Percentiles rank a stretch among this genome's conserved stretches.
Evolutionary conservation across 257 asterid species (phyloP).

Genomic region (Paulownia fortunei): DNA sequence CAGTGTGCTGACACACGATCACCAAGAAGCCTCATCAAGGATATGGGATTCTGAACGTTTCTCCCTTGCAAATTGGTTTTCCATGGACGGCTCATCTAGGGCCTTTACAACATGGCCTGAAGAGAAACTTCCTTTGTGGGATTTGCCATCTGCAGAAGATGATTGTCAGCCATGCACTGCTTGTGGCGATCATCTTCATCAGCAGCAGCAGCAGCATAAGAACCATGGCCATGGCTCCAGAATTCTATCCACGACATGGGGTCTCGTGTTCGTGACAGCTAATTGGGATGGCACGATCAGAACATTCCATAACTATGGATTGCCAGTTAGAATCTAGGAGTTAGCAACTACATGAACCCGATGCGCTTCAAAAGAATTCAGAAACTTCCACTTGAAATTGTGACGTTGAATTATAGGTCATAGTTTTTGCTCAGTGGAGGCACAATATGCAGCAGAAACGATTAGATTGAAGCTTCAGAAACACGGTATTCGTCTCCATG

Average conservation of each 20-base stretch:
- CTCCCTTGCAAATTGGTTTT: conserved; percentile 73
- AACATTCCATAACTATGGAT: conserved; percentile 83
- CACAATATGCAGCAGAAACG: not conserved
- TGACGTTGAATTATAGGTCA: not conserved
- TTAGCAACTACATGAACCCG: not conserved
- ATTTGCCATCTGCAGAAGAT: conserved; percentile 28
- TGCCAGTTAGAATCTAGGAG: conserved; percentile 54
- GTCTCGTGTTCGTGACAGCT: conserved; percentile 74
- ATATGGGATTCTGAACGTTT: conserved; percentile 55
- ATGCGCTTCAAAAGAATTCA: not conserved
- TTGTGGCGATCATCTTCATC: conserved; percentile 31
- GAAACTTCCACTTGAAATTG: not conserved
- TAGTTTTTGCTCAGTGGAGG: too few relatives aligned
- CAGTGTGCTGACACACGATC: conserved; percentile 18
- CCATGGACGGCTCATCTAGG: conserved; percentile 57
- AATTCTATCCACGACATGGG: conserved; percentile 55
- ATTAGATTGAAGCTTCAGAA: not conserved
- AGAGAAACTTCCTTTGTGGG: conserved; percentile 71
- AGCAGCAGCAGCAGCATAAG: conserved; percentile 23
- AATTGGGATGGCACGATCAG: conserved; percentile 71
- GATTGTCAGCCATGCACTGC: not conserved
- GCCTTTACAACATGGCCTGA: conserved; percentile 81
- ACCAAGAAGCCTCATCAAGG: conserved; percentile 31
- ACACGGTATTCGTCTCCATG: not conserved
- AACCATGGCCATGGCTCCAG: conserved; percentile 5